phyloP scores from a whole-genome alignment of 192 early-diverging fungal species.

The Coemansia sp. region DNA sequence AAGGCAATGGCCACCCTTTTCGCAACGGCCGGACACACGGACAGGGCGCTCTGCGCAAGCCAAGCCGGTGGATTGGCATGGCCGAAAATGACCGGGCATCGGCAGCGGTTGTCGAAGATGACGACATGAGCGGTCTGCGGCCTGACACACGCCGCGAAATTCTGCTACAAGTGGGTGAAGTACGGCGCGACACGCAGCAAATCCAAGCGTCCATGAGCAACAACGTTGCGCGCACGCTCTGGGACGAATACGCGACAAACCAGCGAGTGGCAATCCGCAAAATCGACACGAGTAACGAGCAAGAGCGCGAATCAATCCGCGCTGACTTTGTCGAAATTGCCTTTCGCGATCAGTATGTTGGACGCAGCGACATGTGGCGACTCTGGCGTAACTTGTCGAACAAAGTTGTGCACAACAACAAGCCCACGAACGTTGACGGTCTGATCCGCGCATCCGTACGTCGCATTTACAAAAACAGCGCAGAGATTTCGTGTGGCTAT shows the following conservation, averaged over 20 bases:
- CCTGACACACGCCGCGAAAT: slow-evolving; percentile 39
- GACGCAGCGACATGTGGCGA: slow-evolving; percentile 92
- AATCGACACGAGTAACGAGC: slow-evolving; percentile 56
- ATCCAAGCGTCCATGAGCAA: slow-evolving; percentile 36
- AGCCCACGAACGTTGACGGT: slow-evolving; percentile 70
- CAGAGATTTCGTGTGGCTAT: slow-evolving; percentile 74
- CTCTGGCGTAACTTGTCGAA: slow-evolving; percentile 69
- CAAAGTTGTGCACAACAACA: slow-evolving; percentile 73
- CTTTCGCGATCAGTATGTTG: slow-evolving; percentile 90
- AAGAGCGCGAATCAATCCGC: slow-evolving; percentile 57
- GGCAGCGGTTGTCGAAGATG: background rate
- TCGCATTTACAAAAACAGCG: slow-evolving; percentile 68
- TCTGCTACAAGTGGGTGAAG: slow-evolving; percentile 45
- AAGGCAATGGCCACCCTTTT: background rate
- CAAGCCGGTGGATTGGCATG: slow-evolving; percentile 8
- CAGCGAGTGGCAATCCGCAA: slow-evolving; percentile 53
- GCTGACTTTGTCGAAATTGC: slow-evolving; percentile 82
- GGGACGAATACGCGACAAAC: slow-evolving; percentile 40
- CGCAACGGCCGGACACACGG: slow-evolving; percentile 3
- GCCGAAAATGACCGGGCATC: slow-evolving; percentile 6
- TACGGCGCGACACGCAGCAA: slow-evolving; percentile 41
- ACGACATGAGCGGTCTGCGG: slow-evolving; percentile 5
- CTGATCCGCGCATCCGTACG: slow-evolving; percentile 77
- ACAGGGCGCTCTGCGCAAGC: slow-evolving; percentile 1
- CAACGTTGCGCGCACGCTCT: slow-evolving; percentile 36